These are phyloP conservation scores for Melampsora larici-populina DNA, from an alignment of 1,284 basidiomycete genomes.

Conservation along the genomic window DNA sequence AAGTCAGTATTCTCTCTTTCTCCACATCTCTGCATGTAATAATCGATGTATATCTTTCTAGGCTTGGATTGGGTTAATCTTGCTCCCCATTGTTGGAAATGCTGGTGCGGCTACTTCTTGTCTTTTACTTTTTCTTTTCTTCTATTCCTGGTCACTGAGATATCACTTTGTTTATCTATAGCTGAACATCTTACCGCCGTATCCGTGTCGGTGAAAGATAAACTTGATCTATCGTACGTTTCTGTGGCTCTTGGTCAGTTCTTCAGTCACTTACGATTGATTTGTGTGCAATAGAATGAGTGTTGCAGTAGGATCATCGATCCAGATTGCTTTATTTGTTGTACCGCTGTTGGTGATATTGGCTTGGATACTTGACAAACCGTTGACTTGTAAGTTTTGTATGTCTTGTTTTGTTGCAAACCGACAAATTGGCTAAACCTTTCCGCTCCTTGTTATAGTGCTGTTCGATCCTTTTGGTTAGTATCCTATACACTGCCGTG, in stretches of 20 bases:
- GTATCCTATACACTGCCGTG: neutral
- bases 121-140: neutral
- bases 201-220: conserved; percentile 31
- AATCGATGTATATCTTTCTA: neutral
- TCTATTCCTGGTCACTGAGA: neutral
- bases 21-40: neutral
- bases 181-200: conserved; percentile 41
- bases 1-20: neutral
- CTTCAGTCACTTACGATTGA: neutral
- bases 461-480: conserved; percentile 42
- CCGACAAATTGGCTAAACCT: neutral
- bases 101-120: conserved; percentile 13
- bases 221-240: conserved; percentile 37
- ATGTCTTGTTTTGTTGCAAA: neutral
- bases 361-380: conserved; percentile 38
- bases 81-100: conserved; percentile 41
- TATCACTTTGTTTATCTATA: neutral
- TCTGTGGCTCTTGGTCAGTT: neutral
- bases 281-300: conserved; percentile 9
- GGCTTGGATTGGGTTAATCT: conserved; percentile 37
- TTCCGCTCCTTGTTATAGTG: conserved; percentile 4
- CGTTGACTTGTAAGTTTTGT: conserved; percentile 20
- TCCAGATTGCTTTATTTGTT: conserved; percentile 40
- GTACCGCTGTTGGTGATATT: conserved; percentile 30
- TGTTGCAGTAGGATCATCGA: conserved; percentile 39